These are phyloP conservation scores for Penicillium sp. DNA, from an alignment of 2,329 filamentous ascomycete species.

Conservation along the genomic window DNA sequence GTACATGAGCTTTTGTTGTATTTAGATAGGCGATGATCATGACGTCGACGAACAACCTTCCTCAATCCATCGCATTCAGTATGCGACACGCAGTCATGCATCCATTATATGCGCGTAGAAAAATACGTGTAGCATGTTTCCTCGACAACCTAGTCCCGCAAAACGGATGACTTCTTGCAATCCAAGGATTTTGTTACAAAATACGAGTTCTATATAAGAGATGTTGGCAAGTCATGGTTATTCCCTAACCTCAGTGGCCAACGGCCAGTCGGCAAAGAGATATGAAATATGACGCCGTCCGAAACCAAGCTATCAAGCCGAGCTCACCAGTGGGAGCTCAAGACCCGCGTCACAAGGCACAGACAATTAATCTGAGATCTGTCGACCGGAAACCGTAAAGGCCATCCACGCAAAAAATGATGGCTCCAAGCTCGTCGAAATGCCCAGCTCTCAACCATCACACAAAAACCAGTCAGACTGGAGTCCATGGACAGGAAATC, in stretches of 20 bases:
- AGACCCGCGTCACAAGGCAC: constrained; percentile 54
- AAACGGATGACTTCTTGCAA: not conserved
- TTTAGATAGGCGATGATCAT: constrained; percentile 16
- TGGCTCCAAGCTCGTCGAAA: constrained; percentile 87
- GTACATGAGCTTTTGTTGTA: constrained; percentile 1
- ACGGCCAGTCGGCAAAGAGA: constrained; percentile 84
- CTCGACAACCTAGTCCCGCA: not conserved
- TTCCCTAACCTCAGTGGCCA: constrained; percentile 83
- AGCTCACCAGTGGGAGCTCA: constrained; percentile 71
- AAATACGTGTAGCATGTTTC: not conserved
- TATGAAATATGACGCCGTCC: constrained; percentile 80
- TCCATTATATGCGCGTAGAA: not conserved
- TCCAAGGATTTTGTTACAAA: not conserved
- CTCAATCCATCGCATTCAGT: not conserved
- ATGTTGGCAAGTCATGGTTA: constrained; percentile 81
- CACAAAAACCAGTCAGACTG: constrained; percentile 45
- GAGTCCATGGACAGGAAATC: constrained; percentile 62
- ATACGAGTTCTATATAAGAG: constrained; percentile 10
- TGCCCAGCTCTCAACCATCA: constrained; percentile 79
- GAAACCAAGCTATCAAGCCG: constrained; percentile 54
- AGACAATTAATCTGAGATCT: constrained; percentile 77
- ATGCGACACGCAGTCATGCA: not conserved
- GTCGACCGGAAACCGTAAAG: constrained; percentile 82
- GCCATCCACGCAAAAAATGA: constrained; percentile 58
- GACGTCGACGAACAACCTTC: constrained; percentile 16